Evolutionary conservation across 306 rosid genomes (phyloP).

Genomic region (Albizia julibrissin): DNA sequence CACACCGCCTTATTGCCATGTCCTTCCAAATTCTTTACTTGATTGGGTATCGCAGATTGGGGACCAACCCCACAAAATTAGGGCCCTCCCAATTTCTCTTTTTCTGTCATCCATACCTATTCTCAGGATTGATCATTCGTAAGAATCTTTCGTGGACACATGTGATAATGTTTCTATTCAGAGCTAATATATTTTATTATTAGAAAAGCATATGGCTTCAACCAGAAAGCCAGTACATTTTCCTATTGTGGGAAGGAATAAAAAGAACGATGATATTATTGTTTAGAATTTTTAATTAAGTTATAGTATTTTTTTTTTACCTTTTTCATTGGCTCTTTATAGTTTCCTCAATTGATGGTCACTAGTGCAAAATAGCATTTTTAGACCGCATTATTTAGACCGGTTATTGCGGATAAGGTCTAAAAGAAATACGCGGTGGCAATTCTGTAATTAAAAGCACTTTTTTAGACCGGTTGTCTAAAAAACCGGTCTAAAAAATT

Average conservation of each 20-base stretch:
- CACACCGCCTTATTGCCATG: conserved; percentile 32
- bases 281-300: background rate
- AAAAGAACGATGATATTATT: background rate
- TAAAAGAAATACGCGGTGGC: too few relatives aligned
- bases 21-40: conserved; percentile 19
- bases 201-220: background rate
- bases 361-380: too few relatives aligned
- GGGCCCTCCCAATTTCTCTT: conserved; percentile 10
- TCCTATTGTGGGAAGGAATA: background rate
- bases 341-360: background rate
- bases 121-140: background rate
- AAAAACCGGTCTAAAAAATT: too few relatives aligned
- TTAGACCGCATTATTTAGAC: too few relatives aligned
- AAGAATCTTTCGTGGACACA: conserved; percentile 35
- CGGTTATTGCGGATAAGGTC: too few relatives aligned
- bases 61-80: conserved; percentile 34
- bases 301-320: too few relatives aligned
- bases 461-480: too few relatives aligned
- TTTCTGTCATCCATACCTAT: background rate
- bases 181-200: background rate
- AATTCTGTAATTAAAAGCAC: too few relatives aligned
- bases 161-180: background rate
- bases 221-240: background rate
- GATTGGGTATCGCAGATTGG: conserved; percentile 36
- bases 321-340: background rate